phyloP scores from a whole-genome alignment of 1,284 basidiomycete genomes.

The Puccinia coronata region DNA sequence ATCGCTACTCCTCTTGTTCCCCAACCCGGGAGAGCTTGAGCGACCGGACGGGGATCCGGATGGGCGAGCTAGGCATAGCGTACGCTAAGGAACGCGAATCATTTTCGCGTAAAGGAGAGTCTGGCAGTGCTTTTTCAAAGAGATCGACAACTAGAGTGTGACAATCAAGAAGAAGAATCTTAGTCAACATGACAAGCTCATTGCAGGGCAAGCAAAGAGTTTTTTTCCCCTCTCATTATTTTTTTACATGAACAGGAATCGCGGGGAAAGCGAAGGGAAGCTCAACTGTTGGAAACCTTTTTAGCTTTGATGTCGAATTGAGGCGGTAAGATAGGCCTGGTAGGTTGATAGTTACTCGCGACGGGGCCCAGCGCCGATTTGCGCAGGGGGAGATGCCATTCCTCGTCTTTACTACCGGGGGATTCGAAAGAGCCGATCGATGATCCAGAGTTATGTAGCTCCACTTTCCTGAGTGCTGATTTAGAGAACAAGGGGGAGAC shows the following conservation, averaged over 20 bases:
- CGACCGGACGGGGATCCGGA: neutral
- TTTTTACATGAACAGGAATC: no score
- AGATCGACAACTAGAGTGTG: conserved; percentile 6
- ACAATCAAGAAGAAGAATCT: neutral
- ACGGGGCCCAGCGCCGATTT: neutral
- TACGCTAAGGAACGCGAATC: neutral
- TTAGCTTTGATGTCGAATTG: conserved; percentile 30
- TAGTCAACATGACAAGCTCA: neutral
- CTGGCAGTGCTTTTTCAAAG: neutral
- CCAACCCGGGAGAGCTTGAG: conserved; percentile 14
- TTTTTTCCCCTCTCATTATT: no score
- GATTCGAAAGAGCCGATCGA: neutral
- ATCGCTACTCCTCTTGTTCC: conserved; percentile 19
- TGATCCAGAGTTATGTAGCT: neutral
- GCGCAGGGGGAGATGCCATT: neutral
- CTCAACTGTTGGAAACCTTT: conserved; percentile 18
- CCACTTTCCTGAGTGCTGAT: neutral
- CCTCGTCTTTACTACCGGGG: neutral
- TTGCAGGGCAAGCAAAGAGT: neutral
- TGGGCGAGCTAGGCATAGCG: neutral
- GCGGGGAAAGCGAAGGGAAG: neutral
- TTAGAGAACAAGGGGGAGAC: neutral
- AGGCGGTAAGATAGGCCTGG: conserved; percentile 2
- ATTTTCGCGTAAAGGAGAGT: neutral
- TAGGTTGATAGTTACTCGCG: neutral